phyloP scores from a whole-genome alignment of 1,284 basidiomycete genomes.

The Austroboletus novae-zelandiae region DNA sequence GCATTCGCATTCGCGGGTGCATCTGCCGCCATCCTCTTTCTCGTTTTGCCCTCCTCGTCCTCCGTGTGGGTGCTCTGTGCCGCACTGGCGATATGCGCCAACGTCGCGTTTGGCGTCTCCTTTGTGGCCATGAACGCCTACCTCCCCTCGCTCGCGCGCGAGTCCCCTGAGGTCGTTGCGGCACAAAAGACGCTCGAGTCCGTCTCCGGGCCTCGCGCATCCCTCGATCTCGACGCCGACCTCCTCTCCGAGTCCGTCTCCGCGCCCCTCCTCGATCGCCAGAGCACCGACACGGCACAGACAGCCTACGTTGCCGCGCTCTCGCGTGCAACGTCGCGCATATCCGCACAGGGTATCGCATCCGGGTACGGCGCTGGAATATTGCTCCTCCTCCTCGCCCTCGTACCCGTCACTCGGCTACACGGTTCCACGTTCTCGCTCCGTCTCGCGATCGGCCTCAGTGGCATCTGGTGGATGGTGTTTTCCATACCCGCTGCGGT shows the following conservation, averaged over 20 bases:
- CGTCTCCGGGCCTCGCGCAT: not conserved
- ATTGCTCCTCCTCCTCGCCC: slow-evolving; percentile 61
- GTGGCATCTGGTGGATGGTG: slow-evolving; percentile 82
- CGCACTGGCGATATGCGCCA: slow-evolving; percentile 68
- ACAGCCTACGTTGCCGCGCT: slow-evolving; percentile 50
- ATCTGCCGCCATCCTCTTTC: slow-evolving; percentile 63
- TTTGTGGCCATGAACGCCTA: slow-evolving; percentile 90
- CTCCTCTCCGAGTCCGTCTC: slow-evolving; percentile 15
- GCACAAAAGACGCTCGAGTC: slow-evolving; percentile 39
- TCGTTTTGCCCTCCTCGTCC: slow-evolving; percentile 69
- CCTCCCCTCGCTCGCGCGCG: slow-evolving; percentile 72
- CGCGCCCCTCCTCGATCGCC: slow-evolving; percentile 27
- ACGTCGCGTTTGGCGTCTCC: slow-evolving; percentile 80
- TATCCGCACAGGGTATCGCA: slow-evolving; percentile 82
- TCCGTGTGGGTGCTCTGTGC: slow-evolving; percentile 63
- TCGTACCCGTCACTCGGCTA: slow-evolving; percentile 68
- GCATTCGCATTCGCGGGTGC: slow-evolving; percentile 73
- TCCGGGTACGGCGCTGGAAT: slow-evolving; percentile 82
- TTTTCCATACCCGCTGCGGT: slow-evolving; percentile 74
- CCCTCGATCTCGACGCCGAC: slow-evolving; percentile 25
- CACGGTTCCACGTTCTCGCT: slow-evolving; percentile 73
- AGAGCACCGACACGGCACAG: slow-evolving; percentile 6
- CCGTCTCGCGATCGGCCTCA: slow-evolving; percentile 74
- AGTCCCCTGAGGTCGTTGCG: slow-evolving; percentile 58
- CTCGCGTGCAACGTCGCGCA: slow-evolving; percentile 70